Evolutionary conservation across 1,284 basidiomycete species (phyloP), one percentile per base, ranked within the genome.

Genomic region (Fomitiporia mediterranea): DNA sequence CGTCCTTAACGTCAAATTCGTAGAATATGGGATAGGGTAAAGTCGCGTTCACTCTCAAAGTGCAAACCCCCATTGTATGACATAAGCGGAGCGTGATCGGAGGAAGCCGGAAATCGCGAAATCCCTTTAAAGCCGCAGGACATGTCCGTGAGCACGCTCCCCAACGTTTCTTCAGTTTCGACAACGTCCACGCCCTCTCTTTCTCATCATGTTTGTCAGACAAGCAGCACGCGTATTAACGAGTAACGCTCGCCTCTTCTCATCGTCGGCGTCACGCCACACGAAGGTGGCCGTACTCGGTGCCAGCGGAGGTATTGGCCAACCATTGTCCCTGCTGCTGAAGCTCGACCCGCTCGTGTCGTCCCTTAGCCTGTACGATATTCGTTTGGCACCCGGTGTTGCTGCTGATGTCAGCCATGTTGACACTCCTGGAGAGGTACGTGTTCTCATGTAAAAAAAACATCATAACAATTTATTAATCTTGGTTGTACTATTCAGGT

Each of bases 351-450:
- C 87, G 37, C 74, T 90, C 63, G 91, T 94, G 64, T 82, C 89
- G 32, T 78, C 79, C 62, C 71, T 91, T 65, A 84, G 80, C 72
- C 77, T 95, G 61, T 96, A 94, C 75, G 93, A 96, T 79, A 94
- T 96, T 70, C 87, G 89, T 64, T 90, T 90, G 63, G 90, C 92
- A 28, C 91, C 91, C 61, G 93, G 92, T 80, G 92, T 98, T 61
- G 92, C 91, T 62, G 90, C 91, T 43, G 92, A 95, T 74, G 85
- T 95, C 60, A 89, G 86, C 74, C 96, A 98, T 77, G 86, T 99
- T 68, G 94, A 97, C 73, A 91, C 93, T 57, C 79, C 81, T 38
- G 89, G 91, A 70, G 84, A 90, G 77, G 91, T 92, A 60, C 54
- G 78, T 69, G 30, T 57, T 35, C 47, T n/a, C 44, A 46, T 30